A percentile compares a stretch with the other conserved stretches of the same genome.
Conservation (phyloP, 2,329 filamentous ascomycete species). For the Fusarium siculi region DNA sequence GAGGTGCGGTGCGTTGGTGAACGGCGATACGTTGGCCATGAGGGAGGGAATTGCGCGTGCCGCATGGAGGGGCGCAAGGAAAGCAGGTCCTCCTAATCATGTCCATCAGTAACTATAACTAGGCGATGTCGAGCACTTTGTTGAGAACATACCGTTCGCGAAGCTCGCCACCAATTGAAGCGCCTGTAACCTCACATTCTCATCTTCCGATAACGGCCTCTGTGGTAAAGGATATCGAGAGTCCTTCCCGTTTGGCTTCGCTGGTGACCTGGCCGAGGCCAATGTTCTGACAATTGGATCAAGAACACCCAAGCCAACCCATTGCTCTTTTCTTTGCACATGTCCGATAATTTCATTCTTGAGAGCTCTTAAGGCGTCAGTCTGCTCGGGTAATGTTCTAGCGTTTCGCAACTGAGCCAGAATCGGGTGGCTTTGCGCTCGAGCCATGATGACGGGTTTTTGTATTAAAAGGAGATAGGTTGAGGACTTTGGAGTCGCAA, state of each 20-base stretch:
- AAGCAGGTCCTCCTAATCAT: constrained; percentile 77
- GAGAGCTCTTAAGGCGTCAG: constrained; percentile 73
- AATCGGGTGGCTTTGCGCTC: constrained; percentile 62
- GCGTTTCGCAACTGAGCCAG: constrained; percentile 68
- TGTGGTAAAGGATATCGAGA: constrained; percentile 48
- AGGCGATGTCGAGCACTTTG: neutral
- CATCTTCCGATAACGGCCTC: constrained; percentile 65
- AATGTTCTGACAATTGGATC: constrained; percentile 64
- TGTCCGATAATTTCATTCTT: constrained; percentile 95
- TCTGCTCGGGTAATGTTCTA: constrained; percentile 61
- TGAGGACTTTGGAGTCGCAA: neutral
- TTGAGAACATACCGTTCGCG: constrained; percentile 73
- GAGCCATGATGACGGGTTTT: constrained; percentile 59
- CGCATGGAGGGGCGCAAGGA: constrained; percentile 78
- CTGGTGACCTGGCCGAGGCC: constrained; percentile 47
- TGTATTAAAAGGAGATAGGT: neutral
- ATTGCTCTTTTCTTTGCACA: constrained; percentile 84
- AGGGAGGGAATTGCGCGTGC: constrained; percentile 76
- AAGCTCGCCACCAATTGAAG: constrained; percentile 86
- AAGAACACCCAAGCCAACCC: constrained; percentile 76
- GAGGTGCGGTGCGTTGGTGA: constrained; percentile 71
- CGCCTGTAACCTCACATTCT: constrained; percentile 79
- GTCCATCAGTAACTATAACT: constrained; percentile 26
- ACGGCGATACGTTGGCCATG: constrained; percentile 74
- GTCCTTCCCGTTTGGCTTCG: constrained; percentile 55